Base-by-base conservation (phyloP, 768 basidiomycete genomes). In the Boletus huronensis region DNA sequence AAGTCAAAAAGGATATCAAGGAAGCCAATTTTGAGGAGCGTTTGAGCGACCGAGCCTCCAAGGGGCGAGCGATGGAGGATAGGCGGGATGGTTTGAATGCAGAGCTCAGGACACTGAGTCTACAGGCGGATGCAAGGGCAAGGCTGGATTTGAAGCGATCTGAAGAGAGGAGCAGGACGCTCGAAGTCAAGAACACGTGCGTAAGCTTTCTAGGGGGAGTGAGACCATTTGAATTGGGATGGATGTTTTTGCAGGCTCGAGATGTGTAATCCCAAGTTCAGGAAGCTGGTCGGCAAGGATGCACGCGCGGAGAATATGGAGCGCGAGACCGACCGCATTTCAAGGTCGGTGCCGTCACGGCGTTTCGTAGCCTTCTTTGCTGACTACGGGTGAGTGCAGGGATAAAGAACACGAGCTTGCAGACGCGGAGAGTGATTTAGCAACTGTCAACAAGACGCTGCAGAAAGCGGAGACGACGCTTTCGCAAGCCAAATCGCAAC, bases 61-160 rank as follows among this genome's bases (percentile, higher is more conserved):
- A 79, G 53, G 73, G 77, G n/a, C 79, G 85, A 34, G 65, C 59
- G 25, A 73, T 91, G 47, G 92, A 98, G 55, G 83, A 82, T 34
- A 78, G 76, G 44, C 76, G 88, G 48, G 92, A 95, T 17, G 67
- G 69, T 19, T 72, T 96, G 55, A 90, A 86, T 51, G 59, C 70
- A 0, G 95, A 97, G 57, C 76, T 94, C 39, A 77, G 82, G 31
- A 72, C 77, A 2, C 71, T 97, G 61, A 92, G 83, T 60, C 63
- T 82, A 42, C 93, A 98, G 66, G 87, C 90, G 0, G 89, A 94
- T 50, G 76, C 82, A 1, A 77, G 96, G 41, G 92, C 94, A 2
- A 87, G 82, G 61, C 68, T 98, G 49, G 83, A 87, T 38, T 64
- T 96, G 57, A 89, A 91, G 64, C 76, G 84, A 55, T 75, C 74